Base-by-base conservation (phyloP, 495 filamentous ascomycete species). In the Penicillium silybi region DNA sequence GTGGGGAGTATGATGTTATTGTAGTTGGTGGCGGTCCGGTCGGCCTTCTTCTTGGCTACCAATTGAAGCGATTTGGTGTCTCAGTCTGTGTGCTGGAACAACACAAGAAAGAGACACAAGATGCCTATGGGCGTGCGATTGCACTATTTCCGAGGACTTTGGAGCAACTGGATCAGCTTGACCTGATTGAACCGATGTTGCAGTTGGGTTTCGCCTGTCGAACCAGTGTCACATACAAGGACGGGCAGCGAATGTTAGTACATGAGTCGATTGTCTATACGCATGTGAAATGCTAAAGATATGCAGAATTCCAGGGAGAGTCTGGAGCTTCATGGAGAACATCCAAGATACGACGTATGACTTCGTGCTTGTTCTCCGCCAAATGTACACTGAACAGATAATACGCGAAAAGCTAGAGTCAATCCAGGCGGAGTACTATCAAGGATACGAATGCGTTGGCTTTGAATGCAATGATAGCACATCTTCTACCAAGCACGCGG, bases 21-120 rank as follows among this genome's bases (percentile, higher is more conserved):
- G 86, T 92, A 52, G 68, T 92, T 44, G 88, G 88, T 23, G 88
- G 87, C 26, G 87, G 88, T 4, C 87, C 88, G 10, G 87, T 85
- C 13, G 88, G 88, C 19, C 76, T 91, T 18, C 78, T 89, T 58
- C 78, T 90, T 4, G 68, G 58, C 6, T 73, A 71, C 53, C 68
- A 73, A 53, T 62, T 77, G 20, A 57, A 54, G 5, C 50, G 53
- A 29, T 66, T 67, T 40, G 62, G 69, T 1, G 39, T 52, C 9
- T 46, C 26, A 8, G 26, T 29, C 26, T 29, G 26, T 29, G 26
- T 29, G 26, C n/a, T 74, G 44, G 74, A 78, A 50, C 69, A 75
- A 50, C 48, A 76, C 27, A 44, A 64, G 42, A 75, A 75, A 54
- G 63, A 61, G 2, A 42, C 54, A 2, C 69, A 75, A 44, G 69